A percentile compares a stretch with the other conserved stretches of the same genome.
Evolutionary conservation across 306 rosid genomes (phyloP).

Genomic region (Vigna trinervia): DNA sequence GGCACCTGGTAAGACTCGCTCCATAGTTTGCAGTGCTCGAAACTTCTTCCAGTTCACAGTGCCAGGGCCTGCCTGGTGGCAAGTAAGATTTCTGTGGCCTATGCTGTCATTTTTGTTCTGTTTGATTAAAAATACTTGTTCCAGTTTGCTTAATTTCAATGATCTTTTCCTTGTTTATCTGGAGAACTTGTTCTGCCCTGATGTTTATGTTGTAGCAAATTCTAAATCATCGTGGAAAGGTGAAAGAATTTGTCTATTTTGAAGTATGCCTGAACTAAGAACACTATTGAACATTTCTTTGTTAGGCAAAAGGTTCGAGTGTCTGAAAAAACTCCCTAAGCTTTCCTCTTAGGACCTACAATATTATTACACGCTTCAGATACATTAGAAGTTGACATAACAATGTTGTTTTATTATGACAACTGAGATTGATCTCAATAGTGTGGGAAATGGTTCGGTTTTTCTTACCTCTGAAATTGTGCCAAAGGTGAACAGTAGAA

Average conservation of each 20-base stretch:
- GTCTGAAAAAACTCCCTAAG: not conserved
- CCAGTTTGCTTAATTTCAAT: constrained; percentile 7
- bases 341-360: not conserved
- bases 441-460: not conserved
- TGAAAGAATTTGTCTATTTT: not conserved
- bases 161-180: constrained; percentile 23
- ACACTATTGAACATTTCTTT: not conserved
- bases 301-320: not conserved
- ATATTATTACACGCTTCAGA: not conserved
- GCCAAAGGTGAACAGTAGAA: no score
- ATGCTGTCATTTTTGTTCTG: not conserved
- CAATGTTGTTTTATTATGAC: constrained; percentile 1
- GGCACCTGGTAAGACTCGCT: constrained; percentile 97
- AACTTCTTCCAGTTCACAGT: constrained; percentile 90
- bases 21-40: constrained; percentile 96
- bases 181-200: constrained; percentile 1
- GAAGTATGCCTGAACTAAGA: not conserved
- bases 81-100: constrained; percentile 58
- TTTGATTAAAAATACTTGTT: not conserved
- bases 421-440: constrained; percentile 4
- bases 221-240: constrained; percentile 1
- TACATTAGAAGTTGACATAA: not conserved
- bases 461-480: not conserved
- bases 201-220: not conserved
- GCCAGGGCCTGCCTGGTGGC: constrained; percentile 99